Conservation (phyloP, 2,329 filamentous ascomycete genomes). For the Epichloe hybrida region DNA sequence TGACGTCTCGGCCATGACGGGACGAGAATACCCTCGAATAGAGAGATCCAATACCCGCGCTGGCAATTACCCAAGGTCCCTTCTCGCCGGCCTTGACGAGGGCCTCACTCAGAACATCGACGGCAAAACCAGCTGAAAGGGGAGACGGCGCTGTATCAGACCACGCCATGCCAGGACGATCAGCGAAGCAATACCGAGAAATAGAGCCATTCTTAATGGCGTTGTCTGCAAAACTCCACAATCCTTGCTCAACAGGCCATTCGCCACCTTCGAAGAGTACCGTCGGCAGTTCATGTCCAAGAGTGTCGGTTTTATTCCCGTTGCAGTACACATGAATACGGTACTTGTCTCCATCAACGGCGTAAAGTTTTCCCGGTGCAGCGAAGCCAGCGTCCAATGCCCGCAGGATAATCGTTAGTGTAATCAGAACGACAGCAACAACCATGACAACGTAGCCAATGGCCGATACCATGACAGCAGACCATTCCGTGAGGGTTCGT, state of each 20-base stretch:
- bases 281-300: conserved; percentile 51
- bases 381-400: conserved; percentile 63
- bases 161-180: conserved; percentile 80
- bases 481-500: conserved; percentile 72
- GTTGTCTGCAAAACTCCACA: conserved; percentile 68
- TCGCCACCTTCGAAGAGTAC: conserved; percentile 79
- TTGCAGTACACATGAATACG: conserved; percentile 70
- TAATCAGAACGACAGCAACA: conserved; percentile 58
- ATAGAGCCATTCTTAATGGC: conserved; percentile 72
- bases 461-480: conserved; percentile 62
- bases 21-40: conserved; percentile 87
- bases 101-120: conserved; percentile 77
- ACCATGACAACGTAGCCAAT: conserved; percentile 57
- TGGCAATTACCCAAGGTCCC: conserved; percentile 80
- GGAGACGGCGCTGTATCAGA: conserved; percentile 87
- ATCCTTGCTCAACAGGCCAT: conserved; percentile 59
- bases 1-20: conserved; percentile 60
- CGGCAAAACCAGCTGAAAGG: conserved; percentile 84
- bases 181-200: conserved; percentile 83
- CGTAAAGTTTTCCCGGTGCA: conserved; percentile 61
- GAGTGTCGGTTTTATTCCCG: conserved; percentile 50
- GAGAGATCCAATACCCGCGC: conserved; percentile 74
- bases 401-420: conserved; percentile 65
- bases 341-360: conserved; percentile 75
- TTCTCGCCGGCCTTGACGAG: conserved; percentile 66